Conservation (phyloP, 2,329 filamentous ascomycete genomes). For the Shiraia bambusicola region DNA sequence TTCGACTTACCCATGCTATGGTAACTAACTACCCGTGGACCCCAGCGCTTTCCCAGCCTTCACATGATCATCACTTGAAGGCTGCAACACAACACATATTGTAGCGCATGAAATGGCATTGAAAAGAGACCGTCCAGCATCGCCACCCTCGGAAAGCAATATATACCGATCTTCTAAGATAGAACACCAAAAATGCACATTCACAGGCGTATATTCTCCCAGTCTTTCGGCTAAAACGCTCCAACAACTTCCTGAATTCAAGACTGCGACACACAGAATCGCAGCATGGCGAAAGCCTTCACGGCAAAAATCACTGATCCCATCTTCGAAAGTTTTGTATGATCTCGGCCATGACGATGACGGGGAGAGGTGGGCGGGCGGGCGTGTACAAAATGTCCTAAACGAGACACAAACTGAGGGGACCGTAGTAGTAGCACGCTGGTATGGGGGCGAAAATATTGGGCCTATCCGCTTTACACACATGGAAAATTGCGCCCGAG, state of each 20-base stretch:
- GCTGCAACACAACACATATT: neutral
- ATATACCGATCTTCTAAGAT: slow-evolving; percentile 51
- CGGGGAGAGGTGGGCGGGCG: slow-evolving; percentile 56
- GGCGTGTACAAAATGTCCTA: slow-evolving; percentile 51
- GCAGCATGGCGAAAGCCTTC: slow-evolving; percentile 54
- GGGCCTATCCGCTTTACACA: slow-evolving; percentile 56
- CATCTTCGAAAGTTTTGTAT: slow-evolving; percentile 40
- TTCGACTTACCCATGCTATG: slow-evolving; percentile 12
- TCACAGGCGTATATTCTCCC: slow-evolving; percentile 54
- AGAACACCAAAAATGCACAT: slow-evolving; percentile 54
- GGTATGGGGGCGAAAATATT: slow-evolving; percentile 57
- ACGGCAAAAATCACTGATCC: slow-evolving; percentile 49
- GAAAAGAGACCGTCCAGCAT: slow-evolving; percentile 32
- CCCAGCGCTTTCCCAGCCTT: slow-evolving; percentile 4
- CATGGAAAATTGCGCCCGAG: slow-evolving; percentile 52
- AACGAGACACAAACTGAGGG: slow-evolving; percentile 49
- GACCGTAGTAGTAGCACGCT: slow-evolving; percentile 54
- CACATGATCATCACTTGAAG: slow-evolving; percentile 4
- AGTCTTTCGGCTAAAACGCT: slow-evolving; percentile 44
- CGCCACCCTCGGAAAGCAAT: slow-evolving; percentile 15
- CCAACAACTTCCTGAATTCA: slow-evolving; percentile 48
- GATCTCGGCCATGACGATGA: slow-evolving; percentile 55
- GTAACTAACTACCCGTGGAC: no score
- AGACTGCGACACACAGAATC: slow-evolving; percentile 53
- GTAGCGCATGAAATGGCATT: slow-evolving; percentile 26